Base-by-base conservation (phyloP, 805 yeast genomes). In the Hanseniaspora singularis region DNA sequence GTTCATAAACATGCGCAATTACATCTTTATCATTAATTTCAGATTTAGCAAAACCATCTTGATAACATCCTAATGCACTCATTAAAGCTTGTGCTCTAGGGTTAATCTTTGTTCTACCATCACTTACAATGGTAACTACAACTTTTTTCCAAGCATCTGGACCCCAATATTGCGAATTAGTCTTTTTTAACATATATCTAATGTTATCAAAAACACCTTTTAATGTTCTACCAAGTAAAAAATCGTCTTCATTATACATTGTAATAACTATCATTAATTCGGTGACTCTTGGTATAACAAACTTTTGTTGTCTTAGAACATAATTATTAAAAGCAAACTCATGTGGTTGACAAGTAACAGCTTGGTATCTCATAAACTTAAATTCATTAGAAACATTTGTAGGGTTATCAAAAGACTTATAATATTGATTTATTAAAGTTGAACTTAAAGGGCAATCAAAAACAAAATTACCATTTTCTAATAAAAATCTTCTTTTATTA, bases 1-100 rank as follows among this genome's bases (percentile, higher is more conserved):
- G 92, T 61, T 89, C 98, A 62, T 87, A 89, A 33, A 89, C 73
- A 63, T 89, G 98, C 38, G 94, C 80, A 32, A 76, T 76, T 12
- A 89, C 96, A 26, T 77, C 73, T 49, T 77, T 73, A 49, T 81
- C 89, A 59, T 87, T 86, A 55, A 92, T 86, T 58, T 78, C 81
- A 57, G 85, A 83, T 60, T 87, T 87, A 38, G 97, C 96, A 64
- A 87, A 86, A 0, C 96, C 96, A 51, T 87, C 96, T 64, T 92
- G 98, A 61, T 79, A 89, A 33, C 82, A 81, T 20, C 98, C 98
- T 46, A 89, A 61, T 2, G 95, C 83, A 12, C 92, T 81, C 60
- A 89, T 67, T 26, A 89, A 67, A 8, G 88, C 87, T 57, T 79
- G 74, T 0, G 96, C 74, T 40, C 88, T 71, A 38, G 82, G 82